These are phyloP conservation scores for Cymbidium sinense DNA, from an alignment of 106 monocot genomes.

Conservation along the genomic window DNA sequence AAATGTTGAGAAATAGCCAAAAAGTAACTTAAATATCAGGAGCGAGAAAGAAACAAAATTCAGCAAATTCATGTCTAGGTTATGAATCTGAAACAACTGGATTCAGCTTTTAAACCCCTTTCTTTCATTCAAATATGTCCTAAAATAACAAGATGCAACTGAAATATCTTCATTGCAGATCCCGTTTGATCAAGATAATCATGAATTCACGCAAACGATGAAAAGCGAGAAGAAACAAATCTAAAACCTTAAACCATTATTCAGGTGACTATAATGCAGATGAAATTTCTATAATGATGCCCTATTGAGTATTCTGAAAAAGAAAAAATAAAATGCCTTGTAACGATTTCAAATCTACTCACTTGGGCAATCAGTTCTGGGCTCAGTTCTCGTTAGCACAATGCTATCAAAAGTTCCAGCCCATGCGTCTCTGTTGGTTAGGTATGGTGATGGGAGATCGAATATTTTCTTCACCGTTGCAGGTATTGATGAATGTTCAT, in stretches of 20 bases:
- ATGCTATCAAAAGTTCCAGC: constrained; percentile 77
- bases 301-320: not conserved
- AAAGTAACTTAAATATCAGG: no score
- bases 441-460: constrained; percentile 39
- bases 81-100: no score
- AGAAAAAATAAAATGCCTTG: not conserved
- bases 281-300: no score
- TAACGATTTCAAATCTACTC: not conserved
- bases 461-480: constrained; percentile 81
- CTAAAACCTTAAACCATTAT: no score
- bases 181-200: no score
- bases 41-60: no score
- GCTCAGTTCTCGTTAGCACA: constrained; percentile 45
- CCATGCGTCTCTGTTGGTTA: constrained; percentile 77
- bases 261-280: no score
- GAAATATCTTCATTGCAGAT: no score
- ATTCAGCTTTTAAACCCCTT: no score
- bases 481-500: constrained; percentile 80
- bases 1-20: not conserved
- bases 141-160: no score
- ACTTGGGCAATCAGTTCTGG: constrained; percentile 86
- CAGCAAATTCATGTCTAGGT: no score
- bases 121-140: no score
- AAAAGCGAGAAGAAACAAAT: not conserved
- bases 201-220: not conserved